Conservation (phyloP, 2,329 filamentous ascomycete species). For the Pseudogymnoascus sp. region DNA sequence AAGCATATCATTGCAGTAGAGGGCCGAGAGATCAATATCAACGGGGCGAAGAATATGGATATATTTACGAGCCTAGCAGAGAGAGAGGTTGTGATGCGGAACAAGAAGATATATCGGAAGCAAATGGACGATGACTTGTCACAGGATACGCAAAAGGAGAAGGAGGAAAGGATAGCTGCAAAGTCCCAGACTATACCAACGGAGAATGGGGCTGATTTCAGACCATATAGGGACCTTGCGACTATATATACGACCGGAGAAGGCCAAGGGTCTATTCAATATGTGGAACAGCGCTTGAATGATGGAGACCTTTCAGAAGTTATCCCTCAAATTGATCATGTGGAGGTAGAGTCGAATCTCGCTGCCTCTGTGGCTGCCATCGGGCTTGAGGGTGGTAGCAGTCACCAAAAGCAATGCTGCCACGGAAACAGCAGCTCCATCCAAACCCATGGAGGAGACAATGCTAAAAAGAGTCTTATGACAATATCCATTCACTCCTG, state of each 20-base stretch:
- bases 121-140: constrained; percentile 16
- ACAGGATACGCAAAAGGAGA: constrained; percentile 37
- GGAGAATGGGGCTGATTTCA: constrained; percentile 35
- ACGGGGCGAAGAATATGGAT: constrained; percentile 75
- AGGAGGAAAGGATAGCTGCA: constrained; percentile 32
- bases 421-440: background rate
- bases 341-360: constrained; percentile 19
- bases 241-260: constrained; percentile 47
- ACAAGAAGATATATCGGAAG: constrained; percentile 67
- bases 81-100: constrained; percentile 64
- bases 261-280: constrained; percentile 64
- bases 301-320: constrained; percentile 63
- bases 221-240: constrained; percentile 41
- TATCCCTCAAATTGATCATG: constrained; percentile 50
- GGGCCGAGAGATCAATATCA: constrained; percentile 76
- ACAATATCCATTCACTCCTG: constrained; percentile 95
- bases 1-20: constrained; percentile 86
- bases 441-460: constrained; percentile 19
- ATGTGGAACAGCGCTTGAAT: constrained; percentile 65
- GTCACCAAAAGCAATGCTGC: constrained; percentile 11
- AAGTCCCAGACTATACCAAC: constrained; percentile 23
- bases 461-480: constrained; percentile 48
- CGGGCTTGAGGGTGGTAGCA: background rate
- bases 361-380: background rate
- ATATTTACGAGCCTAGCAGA: constrained; percentile 68